Percentiles rank a stretch among this genome's conserved stretches.
Evolutionary conservation across 2,329 filamentous ascomycete species (phyloP).

Genomic region (Cephalotrichum gorgonifer): DNA sequence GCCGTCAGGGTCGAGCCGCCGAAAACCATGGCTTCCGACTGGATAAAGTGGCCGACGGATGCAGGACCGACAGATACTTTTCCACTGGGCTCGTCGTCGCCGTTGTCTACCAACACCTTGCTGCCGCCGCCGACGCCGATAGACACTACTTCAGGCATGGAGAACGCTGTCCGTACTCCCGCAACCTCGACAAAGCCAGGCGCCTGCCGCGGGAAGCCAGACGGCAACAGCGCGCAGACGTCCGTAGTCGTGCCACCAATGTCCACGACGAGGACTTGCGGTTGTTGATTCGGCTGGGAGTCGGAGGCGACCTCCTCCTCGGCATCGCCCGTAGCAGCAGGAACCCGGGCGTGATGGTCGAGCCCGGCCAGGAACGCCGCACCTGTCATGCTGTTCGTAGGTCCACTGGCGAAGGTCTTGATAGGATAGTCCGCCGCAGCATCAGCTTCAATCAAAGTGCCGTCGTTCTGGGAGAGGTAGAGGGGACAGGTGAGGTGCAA

Average conservation of each 20-base stretch:
- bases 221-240: constrained; percentile 48
- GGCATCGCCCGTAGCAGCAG: too few species aligned
- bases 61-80: constrained; percentile 44
- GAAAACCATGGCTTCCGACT: constrained; percentile 45
- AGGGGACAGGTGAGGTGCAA: constrained; percentile 37
- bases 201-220: constrained; percentile 53
- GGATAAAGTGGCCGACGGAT: constrained; percentile 47
- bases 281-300: too few species aligned
- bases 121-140: constrained; percentile 51
- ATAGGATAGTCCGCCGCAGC: constrained; percentile 47
- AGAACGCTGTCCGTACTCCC: constrained; percentile 52
- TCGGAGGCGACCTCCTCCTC: not conserved
- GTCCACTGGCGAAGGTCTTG: constrained; percentile 50
- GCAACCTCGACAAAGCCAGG: constrained; percentile 52
- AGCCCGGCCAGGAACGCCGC: constrained; percentile 44
- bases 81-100: constrained; percentile 12
- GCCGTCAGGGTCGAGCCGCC: constrained; percentile 46
- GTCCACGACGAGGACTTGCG: constrained; percentile 56
- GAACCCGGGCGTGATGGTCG: not conserved
- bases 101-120: constrained; percentile 27
- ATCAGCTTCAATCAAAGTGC: constrained; percentile 44
- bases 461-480: constrained; percentile 55
- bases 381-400: constrained; percentile 54
- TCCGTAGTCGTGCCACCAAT: constrained; percentile 59
- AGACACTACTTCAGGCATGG: constrained; percentile 45